These are phyloP conservation scores for Mariannaea elegans DNA, from an alignment of 2,329 filamentous ascomycete species.

Conservation along the genomic window DNA sequence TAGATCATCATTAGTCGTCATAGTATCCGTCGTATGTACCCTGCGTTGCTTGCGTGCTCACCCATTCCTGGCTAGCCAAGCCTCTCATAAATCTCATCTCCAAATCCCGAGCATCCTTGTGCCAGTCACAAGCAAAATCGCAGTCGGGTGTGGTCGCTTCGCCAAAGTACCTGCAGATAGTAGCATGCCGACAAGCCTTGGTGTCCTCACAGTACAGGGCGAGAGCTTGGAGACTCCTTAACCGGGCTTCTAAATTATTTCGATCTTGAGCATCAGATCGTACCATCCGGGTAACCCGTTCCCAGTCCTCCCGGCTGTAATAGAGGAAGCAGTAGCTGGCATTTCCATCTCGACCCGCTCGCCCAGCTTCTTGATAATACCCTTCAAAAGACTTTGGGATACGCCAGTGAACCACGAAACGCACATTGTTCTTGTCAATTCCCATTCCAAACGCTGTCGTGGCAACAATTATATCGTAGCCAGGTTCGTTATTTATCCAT, in stretches of 20 bases:
- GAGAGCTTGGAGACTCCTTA: conserved; percentile 72
- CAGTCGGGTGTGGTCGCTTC: conserved; percentile 68
- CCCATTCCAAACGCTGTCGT: conserved; percentile 98
- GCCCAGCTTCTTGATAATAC: conserved; percentile 94
- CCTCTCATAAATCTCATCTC: conserved; percentile 65
- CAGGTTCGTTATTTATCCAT: conserved; percentile 77
- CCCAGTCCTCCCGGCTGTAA: conserved; percentile 87
- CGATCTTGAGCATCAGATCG: conserved; percentile 54
- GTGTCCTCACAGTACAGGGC: conserved; percentile 85
- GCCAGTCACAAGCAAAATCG: conserved; percentile 81
- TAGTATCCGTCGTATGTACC: conserved; percentile 65
- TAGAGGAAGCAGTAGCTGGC: conserved; percentile 89
- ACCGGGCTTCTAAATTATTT: conserved; percentile 58
- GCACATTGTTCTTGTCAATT: conserved; percentile 94
- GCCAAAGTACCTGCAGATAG: conserved; percentile 82
- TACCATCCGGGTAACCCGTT: conserved; percentile 71
- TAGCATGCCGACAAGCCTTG: conserved; percentile 75
- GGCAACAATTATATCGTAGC: conserved; percentile 92
- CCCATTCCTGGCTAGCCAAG: conserved; percentile 68
- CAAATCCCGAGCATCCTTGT: conserved; percentile 71
- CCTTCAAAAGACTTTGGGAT: conserved; percentile 94
- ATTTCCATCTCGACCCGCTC: conserved; percentile 89
- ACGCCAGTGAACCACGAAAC: conserved; percentile 95
- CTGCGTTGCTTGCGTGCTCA: conserved; percentile 69
- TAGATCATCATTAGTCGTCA: conserved; percentile 52